Base-by-base conservation (phyloP, 1,139 yeast species). In the Suhomyces yuchorum region DNA sequence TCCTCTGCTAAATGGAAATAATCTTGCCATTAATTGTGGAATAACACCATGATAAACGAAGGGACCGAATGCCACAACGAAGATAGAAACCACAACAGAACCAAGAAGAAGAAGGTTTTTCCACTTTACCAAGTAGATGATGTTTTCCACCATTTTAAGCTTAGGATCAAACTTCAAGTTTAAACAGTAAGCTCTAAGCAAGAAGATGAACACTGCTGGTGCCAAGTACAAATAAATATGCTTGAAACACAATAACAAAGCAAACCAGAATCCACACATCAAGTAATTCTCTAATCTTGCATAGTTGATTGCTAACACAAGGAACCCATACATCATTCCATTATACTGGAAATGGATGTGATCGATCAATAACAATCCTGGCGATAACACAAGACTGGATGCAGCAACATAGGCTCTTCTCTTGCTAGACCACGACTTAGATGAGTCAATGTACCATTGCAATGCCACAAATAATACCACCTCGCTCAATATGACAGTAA, bases 341-440 rank as follows among this genome's bases (percentile, higher is more conserved):
- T 92, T 92, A 65, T 92, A 92, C 66, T 92, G 97, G 73, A 92
- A 92, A 65, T 92, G 97, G 34, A 92, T 88, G 65, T 91, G 97
- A 64, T 92, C 98, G 44, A 92, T 85, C 28, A 92, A 82, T 54
- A 92, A 69, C 43, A 92, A 71, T 0, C 97, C 98, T 0, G 99
- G 99, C 0, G 96, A 87, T 20, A 93, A 72, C 1, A 85, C 88
- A 41, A 95, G 78, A 46, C 96, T 85, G 15, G 91, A 81, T 0
- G 96, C 95, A 35, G 87, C 83, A 9, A 90, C 92, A 67, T 84
- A 87, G 20, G 87, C 80, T 43, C 85, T 70, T 56, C 70, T 70
- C 11, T 65, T 54, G 18, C 47, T 43, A n/a, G 44, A 46, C 8
- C 61, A 63, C 26, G 61, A 54, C 37, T 55, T 56, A 8, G 85